Evolutionary conservation across 345 rosid genomes (phyloP).

Genomic region (Bretschneidera sinensis): DNA sequence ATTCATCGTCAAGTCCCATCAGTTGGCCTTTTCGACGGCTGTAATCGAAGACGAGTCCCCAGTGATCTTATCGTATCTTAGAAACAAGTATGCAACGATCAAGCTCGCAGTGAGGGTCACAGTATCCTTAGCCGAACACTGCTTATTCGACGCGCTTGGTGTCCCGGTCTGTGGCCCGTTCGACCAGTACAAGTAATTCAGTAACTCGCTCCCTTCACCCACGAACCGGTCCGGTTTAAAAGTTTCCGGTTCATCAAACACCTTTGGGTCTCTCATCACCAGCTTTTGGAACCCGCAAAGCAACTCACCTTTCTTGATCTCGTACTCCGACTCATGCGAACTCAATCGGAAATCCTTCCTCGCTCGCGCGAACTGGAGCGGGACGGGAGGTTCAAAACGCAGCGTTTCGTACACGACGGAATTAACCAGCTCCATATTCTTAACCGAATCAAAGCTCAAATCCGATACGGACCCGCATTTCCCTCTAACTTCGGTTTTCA

Average conservation of each 20-base stretch:
- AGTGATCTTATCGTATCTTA: conserved; percentile 51
- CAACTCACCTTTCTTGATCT: conserved; percentile 74
- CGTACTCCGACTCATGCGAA: conserved; percentile 57
- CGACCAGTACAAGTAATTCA: conserved; percentile 69
- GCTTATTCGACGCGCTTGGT: conserved; percentile 61
- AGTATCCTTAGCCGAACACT: conserved; percentile 71
- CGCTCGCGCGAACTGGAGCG: conserved; percentile 66
- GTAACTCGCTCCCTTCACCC: conserved; percentile 43
- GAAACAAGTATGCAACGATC: conserved; percentile 54
- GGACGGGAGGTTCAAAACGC: conserved; percentile 72
- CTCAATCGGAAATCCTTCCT: conserved; percentile 64
- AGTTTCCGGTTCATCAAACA: conserved; percentile 64
- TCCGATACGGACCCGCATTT: conserved; percentile 34
- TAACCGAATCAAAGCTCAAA: conserved; percentile 52
- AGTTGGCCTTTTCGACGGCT: conserved; percentile 41
- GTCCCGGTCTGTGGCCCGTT: conserved; percentile 84
- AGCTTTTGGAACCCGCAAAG: conserved; percentile 71
- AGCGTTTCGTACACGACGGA: conserved; percentile 78
- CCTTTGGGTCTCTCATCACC: conserved; percentile 59
- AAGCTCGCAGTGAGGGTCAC: conserved; percentile 51
- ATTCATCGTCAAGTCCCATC: no score
- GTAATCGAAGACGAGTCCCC: conserved; percentile 49
- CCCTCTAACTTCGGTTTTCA: conserved; percentile 49
- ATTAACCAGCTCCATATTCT: conserved; percentile 61
- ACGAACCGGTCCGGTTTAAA: conserved; percentile 66